phyloP scores from a whole-genome alignment of 1,284 basidiomycete species.

The Caloboletus inedulis region DNA sequence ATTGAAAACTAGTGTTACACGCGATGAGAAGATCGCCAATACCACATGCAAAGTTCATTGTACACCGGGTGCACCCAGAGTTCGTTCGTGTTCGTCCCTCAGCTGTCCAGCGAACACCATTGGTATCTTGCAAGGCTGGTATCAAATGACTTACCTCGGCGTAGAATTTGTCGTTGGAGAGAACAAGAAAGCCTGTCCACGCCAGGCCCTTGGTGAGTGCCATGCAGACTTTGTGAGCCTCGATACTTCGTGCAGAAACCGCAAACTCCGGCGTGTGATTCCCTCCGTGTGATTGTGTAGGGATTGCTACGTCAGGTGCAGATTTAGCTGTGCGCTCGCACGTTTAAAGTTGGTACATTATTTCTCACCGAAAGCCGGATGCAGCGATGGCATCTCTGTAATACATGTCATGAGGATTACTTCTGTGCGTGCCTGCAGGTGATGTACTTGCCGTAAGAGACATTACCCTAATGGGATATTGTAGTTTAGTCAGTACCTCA shows the following conservation, averaged over 20 bases:
- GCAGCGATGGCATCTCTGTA: conserved; percentile 59
- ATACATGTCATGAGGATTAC: conserved; percentile 12
- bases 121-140: neutral
- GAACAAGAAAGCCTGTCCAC: conserved; percentile 53
- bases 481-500: conserved; percentile 11
- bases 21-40: neutral
- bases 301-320: conserved; percentile 49
- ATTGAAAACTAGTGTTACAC: conserved; percentile 21
- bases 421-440: conserved; percentile 7
- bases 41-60: conserved; percentile 6
- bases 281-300: conserved; percentile 55
- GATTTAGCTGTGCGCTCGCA: conserved; percentile 5
- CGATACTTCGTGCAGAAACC: conserved; percentile 51
- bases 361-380: conserved; percentile 57
- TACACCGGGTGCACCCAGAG: conserved; percentile 2
- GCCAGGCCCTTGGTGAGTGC: conserved; percentile 59
- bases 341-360: neutral
- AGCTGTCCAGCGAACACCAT: conserved; percentile 27
- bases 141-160: conserved; percentile 39
- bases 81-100: conserved; percentile 31
- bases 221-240: conserved; percentile 62
- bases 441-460: conserved; percentile 54
- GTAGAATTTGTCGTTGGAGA: conserved; percentile 59
- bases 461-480: conserved; percentile 52
- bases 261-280: conserved; percentile 71